These are phyloP conservation scores for Guyanaporus albipodus DNA, from an alignment of 768 basidiomycete species.

Conservation along the genomic window DNA sequence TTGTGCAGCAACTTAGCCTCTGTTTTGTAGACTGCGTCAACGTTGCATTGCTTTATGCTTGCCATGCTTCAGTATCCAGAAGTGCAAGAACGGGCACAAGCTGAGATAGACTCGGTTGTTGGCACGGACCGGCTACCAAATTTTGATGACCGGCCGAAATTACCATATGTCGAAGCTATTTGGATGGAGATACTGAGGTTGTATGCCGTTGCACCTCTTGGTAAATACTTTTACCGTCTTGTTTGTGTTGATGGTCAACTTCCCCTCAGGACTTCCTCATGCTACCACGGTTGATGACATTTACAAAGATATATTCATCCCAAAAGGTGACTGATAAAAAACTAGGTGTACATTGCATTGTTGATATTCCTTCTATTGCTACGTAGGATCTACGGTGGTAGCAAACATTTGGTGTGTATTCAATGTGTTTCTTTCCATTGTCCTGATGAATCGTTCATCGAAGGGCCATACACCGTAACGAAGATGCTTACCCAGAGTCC, in stretches of 20 bases:
- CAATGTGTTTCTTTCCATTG: background rate
- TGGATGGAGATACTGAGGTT: constrained; percentile 29
- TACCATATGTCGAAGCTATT: constrained; percentile 31
- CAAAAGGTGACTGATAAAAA: constrained; percentile 17
- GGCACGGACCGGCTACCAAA: constrained; percentile 28
- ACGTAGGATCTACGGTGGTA: constrained; percentile 17
- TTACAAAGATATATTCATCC: constrained; percentile 20
- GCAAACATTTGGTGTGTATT: constrained; percentile 19
- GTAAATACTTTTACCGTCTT: constrained; percentile 7
- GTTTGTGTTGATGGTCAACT: background rate
- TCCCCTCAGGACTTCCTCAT: constrained; percentile 14
- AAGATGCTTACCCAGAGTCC: constrained; percentile 15
- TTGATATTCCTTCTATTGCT: background rate
- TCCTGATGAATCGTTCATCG: background rate
- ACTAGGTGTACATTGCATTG: background rate
- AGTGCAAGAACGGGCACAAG: constrained; percentile 28
- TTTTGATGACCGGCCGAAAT: constrained; percentile 17
- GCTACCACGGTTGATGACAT: constrained; percentile 17
- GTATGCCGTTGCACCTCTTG: constrained; percentile 24
- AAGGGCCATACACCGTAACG: constrained; percentile 17
- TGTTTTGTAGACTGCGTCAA: constrained; percentile 9
- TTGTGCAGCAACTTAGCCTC: background rate
- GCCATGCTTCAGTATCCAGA: constrained; percentile 32
- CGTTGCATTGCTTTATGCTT: constrained; percentile 26
- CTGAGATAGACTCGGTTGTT: constrained; percentile 28